phyloP scores from a whole-genome alignment of 345 rosid genomes.

The Populus nigra region DNA sequence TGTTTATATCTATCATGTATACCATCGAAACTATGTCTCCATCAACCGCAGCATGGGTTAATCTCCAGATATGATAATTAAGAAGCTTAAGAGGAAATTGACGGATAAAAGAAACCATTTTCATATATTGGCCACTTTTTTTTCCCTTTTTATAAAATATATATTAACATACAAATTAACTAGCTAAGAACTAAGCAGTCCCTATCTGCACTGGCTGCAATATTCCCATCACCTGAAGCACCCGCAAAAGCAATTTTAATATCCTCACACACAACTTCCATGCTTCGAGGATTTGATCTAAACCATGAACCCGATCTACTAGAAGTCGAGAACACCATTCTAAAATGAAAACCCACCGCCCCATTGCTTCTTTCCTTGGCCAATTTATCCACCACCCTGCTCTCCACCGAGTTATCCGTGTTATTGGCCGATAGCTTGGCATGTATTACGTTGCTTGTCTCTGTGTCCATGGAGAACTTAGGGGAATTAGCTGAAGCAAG shows the following conservation, averaged over 20 bases:
- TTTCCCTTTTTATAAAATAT: not conserved
- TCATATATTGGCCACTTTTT: too few species aligned
- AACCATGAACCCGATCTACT: slow-evolving; percentile 27
- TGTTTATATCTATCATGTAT: too few species aligned
- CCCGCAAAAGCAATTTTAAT: slow-evolving; percentile 30
- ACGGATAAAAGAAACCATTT: not conserved
- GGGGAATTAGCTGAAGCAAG: slow-evolving; percentile 20
- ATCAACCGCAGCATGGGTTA: too few species aligned
- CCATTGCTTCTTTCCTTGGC: slow-evolving; percentile 25
- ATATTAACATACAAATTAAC: not conserved
- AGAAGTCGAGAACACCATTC: slow-evolving; percentile 25
- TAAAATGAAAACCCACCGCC: slow-evolving; percentile 23
- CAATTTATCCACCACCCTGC: slow-evolving; percentile 22
- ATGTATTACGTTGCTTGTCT: slow-evolving; percentile 1
- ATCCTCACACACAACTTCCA: slow-evolving; percentile 34
- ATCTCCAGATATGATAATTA: not conserved
- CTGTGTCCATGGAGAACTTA: slow-evolving; percentile 18
- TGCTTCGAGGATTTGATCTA: not conserved
- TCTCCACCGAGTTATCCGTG: not conserved
- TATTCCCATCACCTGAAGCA: slow-evolving; percentile 2
- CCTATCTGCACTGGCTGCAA: not conserved
- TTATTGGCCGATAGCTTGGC: slow-evolving; percentile 3
- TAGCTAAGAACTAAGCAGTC: slow-evolving; percentile 11
- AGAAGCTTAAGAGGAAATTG: not conserved
- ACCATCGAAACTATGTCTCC: too few species aligned